Percentiles rank a stretch among this genome's conserved stretches.
Conservation (phyloP, 331 rosid species). For the Spiraea crenata region DNA sequence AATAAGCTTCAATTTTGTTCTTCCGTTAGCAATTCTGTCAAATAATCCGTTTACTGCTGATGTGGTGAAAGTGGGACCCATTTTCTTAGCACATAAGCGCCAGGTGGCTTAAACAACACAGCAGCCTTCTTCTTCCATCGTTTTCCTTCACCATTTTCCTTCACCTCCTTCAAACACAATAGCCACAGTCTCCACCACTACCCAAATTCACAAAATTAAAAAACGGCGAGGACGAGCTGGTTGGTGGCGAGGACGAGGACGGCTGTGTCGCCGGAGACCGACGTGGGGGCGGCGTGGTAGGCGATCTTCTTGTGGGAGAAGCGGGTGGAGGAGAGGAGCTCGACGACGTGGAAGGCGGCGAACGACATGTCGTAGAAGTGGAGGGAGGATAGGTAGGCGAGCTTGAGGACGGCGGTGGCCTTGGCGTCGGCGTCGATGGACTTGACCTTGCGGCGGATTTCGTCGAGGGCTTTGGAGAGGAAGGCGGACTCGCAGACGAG, state of each 20-base stretch:
- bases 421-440: conserved; percentile 72
- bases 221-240: too few relatives aligned
- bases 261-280: conserved; percentile 63
- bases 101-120: too few relatives aligned
- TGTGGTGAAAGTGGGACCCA: too few relatives aligned
- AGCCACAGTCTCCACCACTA: too few relatives aligned
- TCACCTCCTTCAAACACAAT: too few relatives aligned
- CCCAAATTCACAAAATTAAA: too few relatives aligned
- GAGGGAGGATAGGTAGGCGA: conserved; percentile 64
- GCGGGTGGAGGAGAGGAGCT: conserved; percentile 79
- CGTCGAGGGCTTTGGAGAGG: conserved; percentile 73
- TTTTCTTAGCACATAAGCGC: too few relatives aligned
- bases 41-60: too few relatives aligned
- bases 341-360: conserved; percentile 90
- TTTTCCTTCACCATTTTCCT: too few relatives aligned
- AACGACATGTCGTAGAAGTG: conserved; percentile 80
- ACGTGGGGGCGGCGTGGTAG: conserved; percentile 67
- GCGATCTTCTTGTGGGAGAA: conserved; percentile 79
- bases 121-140: too few relatives aligned
- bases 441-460: conserved; percentile 88
- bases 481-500: conserved; percentile 57
- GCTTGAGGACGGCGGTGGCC: conserved; percentile 73
- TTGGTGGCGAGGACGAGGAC: conserved; percentile 85
- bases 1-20: too few relatives aligned
- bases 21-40: too few relatives aligned